Base-by-base conservation (phyloP, 2,329 filamentous ascomycete genomes). In the Capronia epimyces region DNA sequence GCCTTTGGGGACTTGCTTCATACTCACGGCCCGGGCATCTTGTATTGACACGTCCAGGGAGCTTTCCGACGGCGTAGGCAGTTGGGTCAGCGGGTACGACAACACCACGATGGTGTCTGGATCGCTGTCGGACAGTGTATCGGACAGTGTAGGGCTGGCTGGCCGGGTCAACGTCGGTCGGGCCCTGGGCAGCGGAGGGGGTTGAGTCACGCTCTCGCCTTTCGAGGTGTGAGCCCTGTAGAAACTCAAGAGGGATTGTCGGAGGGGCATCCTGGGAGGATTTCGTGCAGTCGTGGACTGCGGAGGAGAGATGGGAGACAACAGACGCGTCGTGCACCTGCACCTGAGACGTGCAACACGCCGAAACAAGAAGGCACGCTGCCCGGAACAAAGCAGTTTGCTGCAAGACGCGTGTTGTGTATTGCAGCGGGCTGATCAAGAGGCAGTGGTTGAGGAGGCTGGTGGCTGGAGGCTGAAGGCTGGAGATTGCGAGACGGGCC, bases 21-120 rank as follows among this genome's bases (percentile, higher is more conserved):
- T 52, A n/a, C 45, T 46, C 3, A 55, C 43, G 5, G 48, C 43
- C 18, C 46, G 51, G 18, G 37, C 53, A 39, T 57, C 43, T 21
- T 59, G 50, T 27, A 60, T 60, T 13, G 63, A 63, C 40, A 60
- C 53, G 51, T 66, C 63, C 36, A 58, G 55, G 27, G 61, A 56
- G 48, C 62, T 62, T 32, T 63, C 61, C 18, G 58, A 63, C 10
- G 64, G 63, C 9, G 62, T 63, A 36, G 64, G 63, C 9, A 63
- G 52, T 50, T 62, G 58, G 21, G 31, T 43, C 3, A 21, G 36
- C 5, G 46, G 46, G 10, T 47, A 45, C 13, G 46, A 34, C 16
- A 27, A 22, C 8, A 61, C 51, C 6, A 52, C 46, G 21, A 60
- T 60, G 13, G 56, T 56, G 39, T 60, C 59, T 32, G 48, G 46